phyloP scores from a whole-genome alignment of 177 flowering plant genomes.

The Vitis hybrid region DNA sequence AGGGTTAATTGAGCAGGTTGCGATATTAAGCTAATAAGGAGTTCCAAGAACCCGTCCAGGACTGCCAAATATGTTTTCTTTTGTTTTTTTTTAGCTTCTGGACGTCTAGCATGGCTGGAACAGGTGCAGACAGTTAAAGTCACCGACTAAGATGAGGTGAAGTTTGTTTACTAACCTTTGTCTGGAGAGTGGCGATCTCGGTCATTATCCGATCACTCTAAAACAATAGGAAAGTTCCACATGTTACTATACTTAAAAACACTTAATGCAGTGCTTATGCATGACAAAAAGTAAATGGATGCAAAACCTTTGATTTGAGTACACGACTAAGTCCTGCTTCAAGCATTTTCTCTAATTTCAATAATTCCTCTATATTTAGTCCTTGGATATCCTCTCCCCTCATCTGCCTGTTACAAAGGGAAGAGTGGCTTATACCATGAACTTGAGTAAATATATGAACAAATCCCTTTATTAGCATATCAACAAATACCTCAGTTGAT shows the following conservation, averaged over 20 bases:
- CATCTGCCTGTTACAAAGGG: conserved; percentile 24
- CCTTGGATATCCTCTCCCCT: conserved; percentile 44
- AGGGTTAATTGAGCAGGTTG: too few species aligned
- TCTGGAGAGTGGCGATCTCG: conserved; percentile 29
- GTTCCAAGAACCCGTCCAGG: too few species aligned
- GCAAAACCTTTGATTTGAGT: conserved; percentile 31
- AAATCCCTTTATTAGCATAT: not conserved
- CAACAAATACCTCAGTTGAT: conserved; percentile 25
- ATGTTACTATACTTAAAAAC: not conserved
- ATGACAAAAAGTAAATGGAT: not conserved
- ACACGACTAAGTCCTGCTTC: conserved; percentile 40
- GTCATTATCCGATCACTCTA: conserved; percentile 26
- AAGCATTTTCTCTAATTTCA: conserved; percentile 33
- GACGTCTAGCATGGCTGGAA: too few species aligned
- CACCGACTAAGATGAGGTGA: not conserved
- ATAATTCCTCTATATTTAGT: conserved; percentile 33
- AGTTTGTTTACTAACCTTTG: conserved; percentile 22
- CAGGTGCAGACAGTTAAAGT: too few species aligned
- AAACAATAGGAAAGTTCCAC: not conserved
- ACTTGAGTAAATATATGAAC: not conserved
- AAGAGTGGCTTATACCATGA: too few species aligned
- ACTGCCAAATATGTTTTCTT: too few species aligned
- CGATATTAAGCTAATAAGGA: too few species aligned
- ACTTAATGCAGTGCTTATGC: not conserved
- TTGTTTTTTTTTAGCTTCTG: too few species aligned